Evolutionary conservation across 2,329 filamentous ascomycete species (phyloP), one percentile per base, ranked within the genome.

Genomic region (Nemania sp.): DNA sequence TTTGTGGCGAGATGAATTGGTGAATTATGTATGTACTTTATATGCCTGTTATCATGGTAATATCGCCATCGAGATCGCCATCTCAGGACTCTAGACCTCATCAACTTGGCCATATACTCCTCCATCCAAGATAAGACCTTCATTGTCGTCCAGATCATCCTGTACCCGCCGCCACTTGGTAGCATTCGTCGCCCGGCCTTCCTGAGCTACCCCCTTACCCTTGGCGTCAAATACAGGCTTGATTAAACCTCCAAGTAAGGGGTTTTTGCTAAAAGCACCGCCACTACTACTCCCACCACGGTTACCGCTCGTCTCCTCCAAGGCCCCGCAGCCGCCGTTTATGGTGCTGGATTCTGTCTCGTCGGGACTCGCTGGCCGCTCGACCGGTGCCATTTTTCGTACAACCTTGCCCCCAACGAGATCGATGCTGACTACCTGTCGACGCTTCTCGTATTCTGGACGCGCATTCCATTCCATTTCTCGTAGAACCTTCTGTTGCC

Each of bases 401-500:
- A 96, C 89, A 2, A 97, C 89, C 74, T 91, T 94, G 20, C 91
- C 90, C 0, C 90, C 91, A 8, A 90, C 89, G 0, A 97, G 82
- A 77, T 97, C 93, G 68, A 97, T 92, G 76, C 92, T 95, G 72
- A 97, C 87, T 0, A 98, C 91, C 68, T 96, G 90, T 73, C 87
- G 89, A 66, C 93, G 87, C 85, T 95, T 97, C 82, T 98, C 94
- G 79, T 94, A 97, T 70, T 97, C 94, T 0, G 94, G 93, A 59
- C 88, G 84, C 3, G 92, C 90, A 73, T 92, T 92, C 90, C 94
- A 97, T 75, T 97, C 93, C 85, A 96, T 90, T 80, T 97, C 93
- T 5, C 93, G 84, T 73, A 97, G 80, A 3, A 94, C 83, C 77
- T 92, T 93, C 80, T 97, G 94, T 80, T 97, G 94, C 66, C 90